Evolutionary conservation across 306 rosid species (phyloP).

Genomic region (Urtica urens): DNA sequence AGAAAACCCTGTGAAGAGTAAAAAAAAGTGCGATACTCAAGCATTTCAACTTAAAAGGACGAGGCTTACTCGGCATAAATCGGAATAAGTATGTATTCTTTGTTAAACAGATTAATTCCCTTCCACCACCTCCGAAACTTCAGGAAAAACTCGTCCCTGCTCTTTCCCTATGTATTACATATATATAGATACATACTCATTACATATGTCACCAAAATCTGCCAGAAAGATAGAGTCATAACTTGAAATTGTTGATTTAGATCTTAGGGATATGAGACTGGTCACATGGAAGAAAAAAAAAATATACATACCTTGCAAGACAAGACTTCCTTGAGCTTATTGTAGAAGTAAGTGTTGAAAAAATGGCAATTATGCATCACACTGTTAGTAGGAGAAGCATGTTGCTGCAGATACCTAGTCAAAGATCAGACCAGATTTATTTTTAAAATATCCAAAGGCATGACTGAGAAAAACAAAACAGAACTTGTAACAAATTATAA

Average conservation of each 20-base stretch:
- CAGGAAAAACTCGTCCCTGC: constrained; percentile 38
- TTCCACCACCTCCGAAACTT: constrained; percentile 99
- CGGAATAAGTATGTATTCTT: constrained; percentile 82
- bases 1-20: constrained; percentile 21
- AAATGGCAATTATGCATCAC: constrained; percentile 58
- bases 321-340: constrained; percentile 78
- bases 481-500: neutral
- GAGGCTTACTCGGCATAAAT: constrained; percentile 67
- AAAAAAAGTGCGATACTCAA: constrained; percentile 5
- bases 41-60: neutral
- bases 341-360: constrained; percentile 82
- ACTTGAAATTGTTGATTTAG: neutral
- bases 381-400: constrained; percentile 39
- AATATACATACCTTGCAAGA: constrained; percentile 49
- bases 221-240: constrained; percentile 22
- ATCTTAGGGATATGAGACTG: constrained; percentile 7
- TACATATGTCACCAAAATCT: too few species aligned
- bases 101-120: constrained; percentile 69
- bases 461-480: neutral
- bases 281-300: constrained; percentile 1
- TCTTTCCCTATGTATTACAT: constrained; percentile 40
- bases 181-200: too few species aligned
- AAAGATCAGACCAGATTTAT: constrained; percentile 13
- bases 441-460: neutral
- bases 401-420: constrained; percentile 70